Evolutionary conservation across 306 rosid genomes (phyloP), one percentile per base, ranked within the genome.

Genomic region (Cicer cuneatum): DNA sequence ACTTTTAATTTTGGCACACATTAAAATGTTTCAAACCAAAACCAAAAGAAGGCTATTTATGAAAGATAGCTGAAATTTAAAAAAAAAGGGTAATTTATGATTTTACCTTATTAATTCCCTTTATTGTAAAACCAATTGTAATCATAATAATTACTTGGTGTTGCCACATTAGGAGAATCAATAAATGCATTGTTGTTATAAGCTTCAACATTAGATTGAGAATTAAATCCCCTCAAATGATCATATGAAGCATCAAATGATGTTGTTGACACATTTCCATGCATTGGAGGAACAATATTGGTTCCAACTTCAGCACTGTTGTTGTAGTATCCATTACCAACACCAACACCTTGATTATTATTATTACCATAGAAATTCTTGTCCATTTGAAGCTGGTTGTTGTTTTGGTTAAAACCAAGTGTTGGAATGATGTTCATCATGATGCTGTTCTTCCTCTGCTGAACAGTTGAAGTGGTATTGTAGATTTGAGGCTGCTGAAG

Each of bases 151-250:
- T 21, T 21, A 21, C 58, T 60, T 1, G 74, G 54, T 35, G 73
- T 18, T 54, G 46, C 2, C 43, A 41, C 35, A 8, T 24, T 4
- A 10, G 49, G 18, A 78, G 73, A 45, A 18, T 72, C 73, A 11
- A 79, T 7, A 4, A 63, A 63, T 10, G 40, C 11, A 59, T 18
- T 18, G 29, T 37, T 41, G 15, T 18, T 53, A 6, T 66, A 15
- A n/a, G 60, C 29, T 33, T 40, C 69, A 33, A 1, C 42, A 63
- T 79, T 63, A 72, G 9, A 14, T 66, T 46, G 70, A 24, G 74
- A n/a, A 53, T 33, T 7, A 11, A 63, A 21, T 40, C 15, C 5
- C 7, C 29, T 16, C 40, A 56, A 42, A 11, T 63, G 45, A 69
- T 61, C 67, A 71, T 40, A 16, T 8, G 12, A 2, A 19, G 12